These are phyloP conservation scores for Fusarium musae DNA, from an alignment of 2,329 filamentous ascomycete species.

Conservation along the genomic window DNA sequence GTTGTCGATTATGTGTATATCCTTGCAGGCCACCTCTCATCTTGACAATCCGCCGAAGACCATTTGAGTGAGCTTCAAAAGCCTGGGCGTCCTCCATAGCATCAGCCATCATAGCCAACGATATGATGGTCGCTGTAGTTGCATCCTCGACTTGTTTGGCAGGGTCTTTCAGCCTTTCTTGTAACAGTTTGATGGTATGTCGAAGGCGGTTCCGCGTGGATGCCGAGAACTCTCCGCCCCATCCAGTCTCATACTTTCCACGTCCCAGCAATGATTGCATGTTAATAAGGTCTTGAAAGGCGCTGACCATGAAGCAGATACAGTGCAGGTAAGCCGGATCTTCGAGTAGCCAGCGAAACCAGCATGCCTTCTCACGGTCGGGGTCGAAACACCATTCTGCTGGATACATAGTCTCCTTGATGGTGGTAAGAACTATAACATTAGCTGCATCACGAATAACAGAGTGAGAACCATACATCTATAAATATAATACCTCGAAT, in stretches of 20 bases:
- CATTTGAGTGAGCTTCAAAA: conserved; percentile 37
- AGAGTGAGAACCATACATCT: conserved; percentile 11
- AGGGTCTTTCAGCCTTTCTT: conserved; percentile 28
- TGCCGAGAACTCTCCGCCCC: conserved; percentile 15
- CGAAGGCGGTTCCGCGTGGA: conserved; percentile 24
- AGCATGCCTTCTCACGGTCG: conserved; percentile 37
- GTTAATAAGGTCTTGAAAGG: conserved; percentile 31
- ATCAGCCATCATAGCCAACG: conserved; percentile 41
- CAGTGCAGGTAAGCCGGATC: conserved; percentile 43
- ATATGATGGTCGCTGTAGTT: conserved; percentile 34
- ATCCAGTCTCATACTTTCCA: not conserved
- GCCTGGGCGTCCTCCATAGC: conserved; percentile 30
- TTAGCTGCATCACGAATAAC: not conserved
- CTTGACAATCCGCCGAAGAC: conserved; percentile 39
- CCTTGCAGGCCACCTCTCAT: conserved; percentile 42
- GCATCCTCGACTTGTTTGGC: conserved; percentile 30
- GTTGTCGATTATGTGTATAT: conserved; percentile 40
- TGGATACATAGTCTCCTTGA: conserved; percentile 46
- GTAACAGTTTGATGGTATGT: conserved; percentile 30
- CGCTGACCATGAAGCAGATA: conserved; percentile 41
- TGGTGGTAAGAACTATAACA: conserved; percentile 39
- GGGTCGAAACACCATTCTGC: conserved; percentile 44
- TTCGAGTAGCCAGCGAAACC: conserved; percentile 46
- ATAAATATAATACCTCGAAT: conserved; percentile 27
- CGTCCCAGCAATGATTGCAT: not conserved